phyloP scores from a whole-genome alignment of 2,329 filamentous ascomycete genomes.

The Aureobasidium mangrovei region DNA sequence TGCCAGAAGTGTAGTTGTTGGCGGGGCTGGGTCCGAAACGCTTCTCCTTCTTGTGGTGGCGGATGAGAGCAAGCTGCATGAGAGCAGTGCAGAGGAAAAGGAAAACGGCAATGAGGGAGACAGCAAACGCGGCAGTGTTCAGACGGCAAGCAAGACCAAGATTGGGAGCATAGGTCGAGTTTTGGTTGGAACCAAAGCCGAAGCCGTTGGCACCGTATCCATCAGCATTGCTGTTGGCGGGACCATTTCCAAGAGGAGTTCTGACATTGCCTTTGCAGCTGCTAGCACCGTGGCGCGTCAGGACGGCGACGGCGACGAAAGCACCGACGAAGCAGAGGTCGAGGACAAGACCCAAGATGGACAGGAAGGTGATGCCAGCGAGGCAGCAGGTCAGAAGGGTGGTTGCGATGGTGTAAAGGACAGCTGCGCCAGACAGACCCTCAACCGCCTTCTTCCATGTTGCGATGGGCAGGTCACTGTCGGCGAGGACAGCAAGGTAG shows the following conservation, averaged over 20 bases:
- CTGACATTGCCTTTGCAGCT: slow-evolving; percentile 56
- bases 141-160: slow-evolving; percentile 61
- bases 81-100: slow-evolving; percentile 67
- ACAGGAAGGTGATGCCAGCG: slow-evolving; percentile 64
- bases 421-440: slow-evolving; percentile 66
- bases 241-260: slow-evolving; percentile 61
- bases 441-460: slow-evolving; percentile 49
- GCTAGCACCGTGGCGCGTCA: slow-evolving; percentile 60
- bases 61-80: slow-evolving; percentile 58
- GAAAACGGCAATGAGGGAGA: slow-evolving; percentile 66
- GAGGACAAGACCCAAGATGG: slow-evolving; percentile 62
- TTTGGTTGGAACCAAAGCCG: slow-evolving; percentile 27
- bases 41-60: slow-evolving; percentile 66
- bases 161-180: slow-evolving; percentile 36
- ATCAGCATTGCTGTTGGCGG: slow-evolving; percentile 41
- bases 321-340: slow-evolving; percentile 67
- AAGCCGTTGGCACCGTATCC: slow-evolving; percentile 38
- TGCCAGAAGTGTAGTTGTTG: slow-evolving; percentile 59
- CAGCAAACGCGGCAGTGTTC: slow-evolving; percentile 67
- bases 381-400: slow-evolving; percentile 69
- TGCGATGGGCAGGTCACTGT: slow-evolving; percentile 55
- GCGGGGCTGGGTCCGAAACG: slow-evolving; percentile 56
- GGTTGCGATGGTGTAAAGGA: slow-evolving; percentile 66
- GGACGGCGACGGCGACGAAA: slow-evolving; percentile 73
- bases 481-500: slow-evolving; percentile 65